A percentile compares a stretch with the other conserved stretches of the same genome.
Conservation (phyloP, 345 rosid genomes). For the Aegle marmelos region DNA sequence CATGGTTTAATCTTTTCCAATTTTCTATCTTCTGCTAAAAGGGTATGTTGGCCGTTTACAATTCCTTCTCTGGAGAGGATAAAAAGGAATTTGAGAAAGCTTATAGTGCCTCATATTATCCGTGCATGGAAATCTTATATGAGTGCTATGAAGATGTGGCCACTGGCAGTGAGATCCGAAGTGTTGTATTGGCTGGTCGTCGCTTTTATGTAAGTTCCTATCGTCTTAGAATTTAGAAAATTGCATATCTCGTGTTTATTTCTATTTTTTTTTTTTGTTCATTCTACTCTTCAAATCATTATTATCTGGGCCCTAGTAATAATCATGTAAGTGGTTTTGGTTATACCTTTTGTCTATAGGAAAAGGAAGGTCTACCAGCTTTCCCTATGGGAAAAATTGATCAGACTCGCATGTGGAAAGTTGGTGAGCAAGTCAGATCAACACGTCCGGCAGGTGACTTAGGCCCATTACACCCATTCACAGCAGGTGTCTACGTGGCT, state of each 20-base stretch:
- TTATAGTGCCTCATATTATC: slow-evolving; percentile 74
- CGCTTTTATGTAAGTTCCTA: slow-evolving; percentile 63
- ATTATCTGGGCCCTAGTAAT: not conserved
- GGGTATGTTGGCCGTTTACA: slow-evolving; percentile 93
- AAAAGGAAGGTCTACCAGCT: slow-evolving; percentile 91
- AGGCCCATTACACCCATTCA: slow-evolving; percentile 78
- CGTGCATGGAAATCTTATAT: slow-evolving; percentile 85
- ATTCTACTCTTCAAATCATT: not conserved
- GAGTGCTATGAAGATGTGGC: slow-evolving; percentile 94
- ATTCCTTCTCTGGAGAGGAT: slow-evolving; percentile 71
- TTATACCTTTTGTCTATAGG: slow-evolving; percentile 38
- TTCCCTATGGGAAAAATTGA: slow-evolving; percentile 98
- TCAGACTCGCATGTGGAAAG: slow-evolving; percentile 96
- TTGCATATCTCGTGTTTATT: not conserved
- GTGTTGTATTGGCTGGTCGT: slow-evolving; percentile 92
- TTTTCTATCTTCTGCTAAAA: slow-evolving; percentile 23
- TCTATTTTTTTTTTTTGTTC: not conserved
- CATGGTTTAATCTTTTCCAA: not conserved
- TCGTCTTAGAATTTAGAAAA: not conserved
- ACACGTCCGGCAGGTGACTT: slow-evolving; percentile 70
- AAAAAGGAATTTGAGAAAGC: slow-evolving; percentile 75
- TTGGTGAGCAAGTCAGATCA: slow-evolving; percentile 74
- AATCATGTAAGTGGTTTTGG: not conserved
- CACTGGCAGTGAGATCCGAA: slow-evolving; percentile 72
- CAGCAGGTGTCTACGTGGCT: slow-evolving; percentile 88